Conservation (phyloP, 2,329 filamentous ascomycete species). For the Cladosporium sp. region DNA sequence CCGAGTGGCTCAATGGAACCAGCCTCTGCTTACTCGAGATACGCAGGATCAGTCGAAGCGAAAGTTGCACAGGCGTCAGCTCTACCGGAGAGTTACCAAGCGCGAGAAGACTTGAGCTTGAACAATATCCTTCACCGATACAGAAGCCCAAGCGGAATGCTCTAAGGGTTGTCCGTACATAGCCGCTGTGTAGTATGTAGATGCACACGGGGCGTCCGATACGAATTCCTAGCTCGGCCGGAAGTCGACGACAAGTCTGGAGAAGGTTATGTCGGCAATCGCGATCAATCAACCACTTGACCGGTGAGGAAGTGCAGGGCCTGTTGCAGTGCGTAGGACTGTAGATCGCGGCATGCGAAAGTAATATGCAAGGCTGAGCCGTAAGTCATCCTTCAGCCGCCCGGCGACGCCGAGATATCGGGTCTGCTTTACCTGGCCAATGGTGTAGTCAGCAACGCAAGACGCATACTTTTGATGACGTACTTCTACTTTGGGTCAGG, state of each 20-base stretch:
- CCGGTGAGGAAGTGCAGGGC: not conserved
- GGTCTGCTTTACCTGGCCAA: not conserved
- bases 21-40: not conserved
- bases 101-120: not conserved
- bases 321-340: not conserved
- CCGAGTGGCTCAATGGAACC: too few species aligned
- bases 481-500: not conserved
- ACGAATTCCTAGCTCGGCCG: not conserved
- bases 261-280: not conserved
- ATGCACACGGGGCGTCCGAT: not conserved
- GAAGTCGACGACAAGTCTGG: not conserved
- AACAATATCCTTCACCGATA: too few species aligned
- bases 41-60: not conserved
- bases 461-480: not conserved
- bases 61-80: not conserved
- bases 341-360: not conserved
- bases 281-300: not conserved
- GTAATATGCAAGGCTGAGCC: not conserved
- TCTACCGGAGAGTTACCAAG: not conserved
- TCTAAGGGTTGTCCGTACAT: not conserved
- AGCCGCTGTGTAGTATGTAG: not conserved
- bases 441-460: not conserved
- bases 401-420: conserved; percentile 1
- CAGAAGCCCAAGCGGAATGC: too few species aligned
- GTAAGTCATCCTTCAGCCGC: not conserved